phyloP scores from a whole-genome alignment of 305 asterid species.

The Fraxinus paxiana region DNA sequence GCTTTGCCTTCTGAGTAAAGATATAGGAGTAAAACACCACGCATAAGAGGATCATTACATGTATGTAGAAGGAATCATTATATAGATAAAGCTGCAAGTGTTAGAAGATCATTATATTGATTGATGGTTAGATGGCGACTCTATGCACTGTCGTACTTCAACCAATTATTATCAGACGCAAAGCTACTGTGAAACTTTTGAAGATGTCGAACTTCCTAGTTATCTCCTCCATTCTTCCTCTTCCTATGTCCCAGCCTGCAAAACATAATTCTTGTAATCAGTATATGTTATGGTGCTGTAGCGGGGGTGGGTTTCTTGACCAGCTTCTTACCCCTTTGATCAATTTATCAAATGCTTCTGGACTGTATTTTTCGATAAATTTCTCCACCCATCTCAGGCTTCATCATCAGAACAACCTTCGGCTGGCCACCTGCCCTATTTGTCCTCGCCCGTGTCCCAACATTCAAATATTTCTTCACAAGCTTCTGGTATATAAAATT shows the following conservation, averaged over 20 bases:
- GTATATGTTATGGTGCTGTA: background rate
- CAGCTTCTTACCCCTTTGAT: conserved; percentile 55
- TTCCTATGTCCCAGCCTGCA: conserved; percentile 47
- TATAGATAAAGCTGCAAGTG: no score
- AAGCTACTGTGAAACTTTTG: background rate
- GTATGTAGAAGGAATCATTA: no score
- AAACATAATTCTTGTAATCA: background rate
- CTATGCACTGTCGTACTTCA: background rate
- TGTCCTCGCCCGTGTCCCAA: conserved; percentile 48
- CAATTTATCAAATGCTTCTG: conserved; percentile 73
- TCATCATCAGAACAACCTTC: conserved; percentile 79
- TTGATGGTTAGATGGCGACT: background rate
- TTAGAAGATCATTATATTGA: no score
- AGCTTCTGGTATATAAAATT: conserved; percentile 55
- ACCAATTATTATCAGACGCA: no score
- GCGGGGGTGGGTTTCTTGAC: background rate
- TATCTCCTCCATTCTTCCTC: background rate
- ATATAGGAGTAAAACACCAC: background rate
- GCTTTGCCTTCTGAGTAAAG: background rate
- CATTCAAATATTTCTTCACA: conserved; percentile 60
- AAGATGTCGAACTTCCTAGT: background rate
- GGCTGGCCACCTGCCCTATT: conserved; percentile 52
- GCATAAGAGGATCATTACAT: background rate
- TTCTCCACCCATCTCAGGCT: conserved; percentile 79
- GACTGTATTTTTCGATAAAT: conserved; percentile 63